These are phyloP conservation scores for Leersia perrieri DNA, from an alignment of 176 grass and related monocot genomes.

Conservation along the genomic window DNA sequence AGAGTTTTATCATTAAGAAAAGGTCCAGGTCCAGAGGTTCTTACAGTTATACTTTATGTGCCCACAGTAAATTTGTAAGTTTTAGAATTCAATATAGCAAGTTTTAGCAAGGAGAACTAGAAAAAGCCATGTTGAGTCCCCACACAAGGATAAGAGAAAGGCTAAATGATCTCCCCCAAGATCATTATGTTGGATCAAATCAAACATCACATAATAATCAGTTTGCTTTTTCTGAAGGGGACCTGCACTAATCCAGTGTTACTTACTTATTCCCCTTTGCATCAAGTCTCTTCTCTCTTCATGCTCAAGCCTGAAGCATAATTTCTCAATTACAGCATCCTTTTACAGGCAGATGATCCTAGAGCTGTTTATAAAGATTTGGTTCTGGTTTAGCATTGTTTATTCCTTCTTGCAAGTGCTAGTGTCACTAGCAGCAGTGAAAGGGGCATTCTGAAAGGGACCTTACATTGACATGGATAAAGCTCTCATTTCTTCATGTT, in stretches of 20 bases:
- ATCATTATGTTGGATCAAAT: slow-evolving; percentile 45
- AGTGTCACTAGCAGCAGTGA: slow-evolving; percentile 55
- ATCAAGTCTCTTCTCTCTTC: slow-evolving; percentile 35
- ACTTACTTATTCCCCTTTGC: slow-evolving; percentile 33
- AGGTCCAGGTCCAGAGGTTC: background rate
- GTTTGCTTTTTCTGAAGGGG: slow-evolving; percentile 32
- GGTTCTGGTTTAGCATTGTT: slow-evolving; percentile 25
- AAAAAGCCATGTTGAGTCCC: background rate
- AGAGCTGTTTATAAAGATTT: slow-evolving; percentile 29
- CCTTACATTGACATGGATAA: slow-evolving; percentile 17
- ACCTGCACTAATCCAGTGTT: slow-evolving; percentile 42
- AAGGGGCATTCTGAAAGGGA: slow-evolving; percentile 32
- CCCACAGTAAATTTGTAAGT: slow-evolving; percentile 23
- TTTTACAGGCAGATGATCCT: slow-evolving; percentile 30
- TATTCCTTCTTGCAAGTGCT: slow-evolving; percentile 46
- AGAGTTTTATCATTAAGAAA: slow-evolving; percentile 5
- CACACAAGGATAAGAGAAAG: slow-evolving; percentile 27
- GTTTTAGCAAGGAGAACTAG: background rate
- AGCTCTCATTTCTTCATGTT: background rate
- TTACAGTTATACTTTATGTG: background rate
- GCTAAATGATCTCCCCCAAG: slow-evolving; percentile 20
- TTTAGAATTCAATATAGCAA: background rate
- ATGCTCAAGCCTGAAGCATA: slow-evolving; percentile 23
- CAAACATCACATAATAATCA: slow-evolving; percentile 25
- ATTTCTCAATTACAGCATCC: slow-evolving; percentile 24